Conservation (phyloP, 768 basidiomycete species). For the Cystofilobasidium macerans region DNA sequence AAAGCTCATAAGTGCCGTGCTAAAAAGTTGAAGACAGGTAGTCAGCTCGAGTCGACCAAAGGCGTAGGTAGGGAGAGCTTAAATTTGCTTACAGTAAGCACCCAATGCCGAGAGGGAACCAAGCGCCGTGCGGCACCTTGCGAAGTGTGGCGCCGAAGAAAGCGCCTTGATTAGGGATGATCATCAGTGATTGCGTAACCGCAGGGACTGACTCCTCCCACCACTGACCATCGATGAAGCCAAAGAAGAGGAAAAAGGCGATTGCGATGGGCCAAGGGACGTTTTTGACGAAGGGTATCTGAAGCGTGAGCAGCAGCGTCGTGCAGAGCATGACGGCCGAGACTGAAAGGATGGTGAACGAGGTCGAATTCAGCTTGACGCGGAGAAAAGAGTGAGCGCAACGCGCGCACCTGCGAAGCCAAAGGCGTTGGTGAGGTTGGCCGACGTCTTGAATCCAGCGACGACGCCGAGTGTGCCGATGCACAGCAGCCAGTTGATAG, state of each 20-base stretch:
- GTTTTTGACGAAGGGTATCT: constrained; percentile 51
- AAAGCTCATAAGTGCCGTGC: constrained; percentile 46
- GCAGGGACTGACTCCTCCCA: no score
- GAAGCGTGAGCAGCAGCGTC: constrained; percentile 48
- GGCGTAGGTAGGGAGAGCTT: no score
- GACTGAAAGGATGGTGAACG: constrained; percentile 35
- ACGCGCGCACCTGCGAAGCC: constrained; percentile 31
- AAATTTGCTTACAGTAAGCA: constrained; percentile 44
- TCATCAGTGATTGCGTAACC: no score
- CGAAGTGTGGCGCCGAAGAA: constrained; percentile 56
- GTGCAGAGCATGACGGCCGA: constrained; percentile 58
- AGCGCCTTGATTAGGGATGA: no score
- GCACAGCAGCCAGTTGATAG: constrained; percentile 51
- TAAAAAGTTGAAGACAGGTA: no score
- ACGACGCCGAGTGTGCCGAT: constrained; percentile 49
- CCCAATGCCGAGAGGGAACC: constrained; percentile 56
- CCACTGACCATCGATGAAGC: constrained; percentile 37
- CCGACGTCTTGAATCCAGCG: constrained; percentile 48
- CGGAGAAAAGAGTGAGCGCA: no score
- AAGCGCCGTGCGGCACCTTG: constrained; percentile 48
- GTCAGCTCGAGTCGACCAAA: no score
- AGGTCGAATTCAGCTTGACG: no score
- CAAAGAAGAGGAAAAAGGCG: constrained; percentile 41
- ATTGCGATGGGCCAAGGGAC: constrained; percentile 43
- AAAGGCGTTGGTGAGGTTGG: constrained; percentile 51